Evolutionary conservation across 148 eudicot genomes (phyloP).

Genomic region (Polygonum maritimum): DNA sequence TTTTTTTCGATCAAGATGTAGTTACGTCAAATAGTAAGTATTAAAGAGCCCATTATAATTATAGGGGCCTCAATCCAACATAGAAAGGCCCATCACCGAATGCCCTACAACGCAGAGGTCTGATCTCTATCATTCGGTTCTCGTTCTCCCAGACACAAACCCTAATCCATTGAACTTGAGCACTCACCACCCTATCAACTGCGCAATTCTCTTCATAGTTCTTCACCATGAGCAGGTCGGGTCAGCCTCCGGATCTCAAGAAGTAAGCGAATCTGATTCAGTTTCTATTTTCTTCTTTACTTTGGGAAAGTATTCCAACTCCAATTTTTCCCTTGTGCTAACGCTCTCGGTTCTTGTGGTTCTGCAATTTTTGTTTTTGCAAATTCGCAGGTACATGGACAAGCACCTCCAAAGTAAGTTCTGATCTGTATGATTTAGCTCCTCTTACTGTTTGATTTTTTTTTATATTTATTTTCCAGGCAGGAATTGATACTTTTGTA

Average conservation of each 20-base stretch:
- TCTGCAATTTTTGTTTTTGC: background rate
- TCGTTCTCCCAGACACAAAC: background rate
- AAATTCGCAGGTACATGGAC: conserved; percentile 69
- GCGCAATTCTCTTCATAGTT: background rate
- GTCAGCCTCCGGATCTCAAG: conserved; percentile 95
- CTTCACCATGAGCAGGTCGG: conserved; percentile 75
- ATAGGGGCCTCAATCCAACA: background rate
- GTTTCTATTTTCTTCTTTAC: background rate
- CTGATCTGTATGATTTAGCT: background rate
- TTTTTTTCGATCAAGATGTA: no score
- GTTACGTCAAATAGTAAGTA: background rate
- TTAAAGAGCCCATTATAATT: background rate
- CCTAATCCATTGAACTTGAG: background rate
- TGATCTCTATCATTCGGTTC: background rate
- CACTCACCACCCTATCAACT: background rate
- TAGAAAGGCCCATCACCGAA: background rate
- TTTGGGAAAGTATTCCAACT: background rate
- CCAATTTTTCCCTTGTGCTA: background rate
- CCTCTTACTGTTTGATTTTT: background rate
- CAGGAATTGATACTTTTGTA: background rate
- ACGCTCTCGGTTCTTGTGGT: background rate
- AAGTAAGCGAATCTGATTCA: conserved; percentile 34
- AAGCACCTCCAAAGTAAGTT: conserved; percentile 89
- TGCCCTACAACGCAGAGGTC: background rate
- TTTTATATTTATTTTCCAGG: background rate